Evolutionary conservation across 129 eudicot genomes (phyloP).

Genomic region (Centrapalus pauciflorus): DNA sequence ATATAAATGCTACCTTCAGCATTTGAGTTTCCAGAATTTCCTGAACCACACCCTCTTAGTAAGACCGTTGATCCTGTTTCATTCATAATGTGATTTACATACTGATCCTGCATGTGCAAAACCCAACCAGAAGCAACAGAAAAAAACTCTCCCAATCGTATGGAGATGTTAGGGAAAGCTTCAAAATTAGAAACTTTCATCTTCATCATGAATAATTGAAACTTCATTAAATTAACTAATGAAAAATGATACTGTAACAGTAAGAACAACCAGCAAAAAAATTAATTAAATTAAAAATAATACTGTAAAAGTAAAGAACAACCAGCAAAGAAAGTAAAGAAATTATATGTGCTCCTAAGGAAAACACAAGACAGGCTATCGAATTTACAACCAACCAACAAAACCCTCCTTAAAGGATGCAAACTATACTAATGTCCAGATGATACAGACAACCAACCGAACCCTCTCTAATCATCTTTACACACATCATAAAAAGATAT

Average conservation of each 20-base stretch:
- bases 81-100: conserved; percentile 99
- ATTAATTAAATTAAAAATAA: background rate
- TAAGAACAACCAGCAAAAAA: too few relatives aligned
- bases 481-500: background rate
- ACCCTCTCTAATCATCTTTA: background rate
- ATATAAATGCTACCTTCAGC: conserved; percentile 50
- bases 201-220: conserved; percentile 21
- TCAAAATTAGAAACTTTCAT: conserved; percentile 64
- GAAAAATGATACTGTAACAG: background rate
- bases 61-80: conserved; percentile 97
- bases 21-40: conserved; percentile 36
- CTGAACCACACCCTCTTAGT: conserved; percentile 82
- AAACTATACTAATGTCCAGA: background rate
- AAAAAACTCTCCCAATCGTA: conserved; percentile 89
- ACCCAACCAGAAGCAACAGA: conserved; percentile 73
- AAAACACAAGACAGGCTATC: background rate
- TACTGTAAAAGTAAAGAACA: background rate
- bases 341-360: background rate
- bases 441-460: too few relatives aligned
- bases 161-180: conserved; percentile 98
- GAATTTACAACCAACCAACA: too few relatives aligned
- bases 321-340: background rate
- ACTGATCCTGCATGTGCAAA: conserved; percentile 98
- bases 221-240: conserved; percentile 17
- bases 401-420: background rate